Evolutionary conservation across 208 protist species (phyloP).

Genomic region (Wallacemonas sp.): DNA sequence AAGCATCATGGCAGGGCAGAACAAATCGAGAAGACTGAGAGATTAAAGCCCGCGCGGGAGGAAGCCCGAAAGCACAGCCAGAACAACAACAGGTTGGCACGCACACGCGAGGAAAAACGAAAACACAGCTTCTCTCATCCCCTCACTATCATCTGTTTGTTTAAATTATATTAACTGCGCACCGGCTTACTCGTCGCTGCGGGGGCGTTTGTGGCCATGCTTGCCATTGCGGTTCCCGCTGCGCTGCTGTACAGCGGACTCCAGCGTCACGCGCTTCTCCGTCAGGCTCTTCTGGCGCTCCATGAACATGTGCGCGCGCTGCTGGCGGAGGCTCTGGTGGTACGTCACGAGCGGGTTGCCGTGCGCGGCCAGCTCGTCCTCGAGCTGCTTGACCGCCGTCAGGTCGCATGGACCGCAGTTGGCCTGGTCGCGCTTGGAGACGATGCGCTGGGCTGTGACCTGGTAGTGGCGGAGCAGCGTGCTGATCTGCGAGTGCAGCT

Average conservation of each 20-base stretch:
- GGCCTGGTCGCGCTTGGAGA: constrained; percentile 68
- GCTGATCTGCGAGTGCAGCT: constrained; percentile 75
- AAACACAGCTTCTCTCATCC: too few relatives aligned
- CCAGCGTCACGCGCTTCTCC: constrained; percentile 75
- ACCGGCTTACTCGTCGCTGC: constrained; percentile 14
- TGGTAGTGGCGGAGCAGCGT: constrained; percentile 81
- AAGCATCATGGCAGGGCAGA: too few relatives aligned
- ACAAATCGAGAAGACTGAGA: neutral
- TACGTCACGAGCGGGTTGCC: constrained; percentile 64
- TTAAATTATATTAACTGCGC: neutral
- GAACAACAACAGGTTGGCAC: too few relatives aligned
- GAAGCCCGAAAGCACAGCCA: too few relatives aligned
- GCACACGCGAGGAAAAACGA: too few relatives aligned
- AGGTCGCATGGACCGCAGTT: constrained; percentile 85
- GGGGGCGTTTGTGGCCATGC: constrained; percentile 33
- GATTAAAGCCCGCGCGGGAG: neutral
- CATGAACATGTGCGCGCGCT: constrained; percentile 73
- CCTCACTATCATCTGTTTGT: too few relatives aligned
- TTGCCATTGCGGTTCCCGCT: constrained; percentile 30
- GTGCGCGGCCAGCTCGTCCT: constrained; percentile 64
- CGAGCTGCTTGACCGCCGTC: constrained; percentile 75
- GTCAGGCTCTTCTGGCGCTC: constrained; percentile 58
- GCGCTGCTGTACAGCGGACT: constrained; percentile 47
- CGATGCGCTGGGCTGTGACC: constrained; percentile 62
- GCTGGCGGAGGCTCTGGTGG: constrained; percentile 72